Evolutionary conservation across 2,329 filamentous ascomycete genomes (phyloP), one percentile per base, ranked within the genome.

Genomic region (Fusarium duplospermum): DNA sequence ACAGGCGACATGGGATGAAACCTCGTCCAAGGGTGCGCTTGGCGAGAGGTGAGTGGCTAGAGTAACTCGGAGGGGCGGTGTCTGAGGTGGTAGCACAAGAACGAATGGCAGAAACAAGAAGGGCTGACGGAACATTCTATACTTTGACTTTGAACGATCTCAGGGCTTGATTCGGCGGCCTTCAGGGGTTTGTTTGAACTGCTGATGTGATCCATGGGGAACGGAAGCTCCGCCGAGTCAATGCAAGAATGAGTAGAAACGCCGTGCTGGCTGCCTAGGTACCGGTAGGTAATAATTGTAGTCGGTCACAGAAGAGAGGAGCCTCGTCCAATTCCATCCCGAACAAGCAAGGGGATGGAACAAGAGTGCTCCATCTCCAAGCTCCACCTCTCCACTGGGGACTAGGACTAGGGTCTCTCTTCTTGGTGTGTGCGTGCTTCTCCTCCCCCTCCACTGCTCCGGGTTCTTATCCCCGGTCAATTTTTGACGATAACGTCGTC

Each of bases 1-100:
- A 47, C 35, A 29, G 36, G 58, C 27, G 67, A 71, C 71, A 71
- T 73, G 71, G 71, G 71, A 73, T 74, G 71, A 74, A 74, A 73
- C 71, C 29, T 56, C 52, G 29, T 56, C 47, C 52, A 20, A 35
- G 33, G 52, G 31, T 11, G 22, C 11, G 29, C 13, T 35, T 56
- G 52, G 52, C 22, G 59, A 36, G 29, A 45, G 33, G 38, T 24
- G 38, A 61, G 18, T 61, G 58, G 58, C 20, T 47, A 47, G 29
- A 62, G 42, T 36, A 50, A 22, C 42, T n/a, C 59, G 47, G 47
- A 52, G 47, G 47, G 59, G 29, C 59, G 40, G 29, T 45, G 38
- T 60, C 57, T 61, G 66, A 52, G n/a, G 56, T 29, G 33, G 40
- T 16, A 66, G 64, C 69, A 45, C 59, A 52, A 29, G 45, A 50